Base-by-base conservation (phyloP, 371 early-diverging fungal species). In the Mortierella sp. region DNA sequence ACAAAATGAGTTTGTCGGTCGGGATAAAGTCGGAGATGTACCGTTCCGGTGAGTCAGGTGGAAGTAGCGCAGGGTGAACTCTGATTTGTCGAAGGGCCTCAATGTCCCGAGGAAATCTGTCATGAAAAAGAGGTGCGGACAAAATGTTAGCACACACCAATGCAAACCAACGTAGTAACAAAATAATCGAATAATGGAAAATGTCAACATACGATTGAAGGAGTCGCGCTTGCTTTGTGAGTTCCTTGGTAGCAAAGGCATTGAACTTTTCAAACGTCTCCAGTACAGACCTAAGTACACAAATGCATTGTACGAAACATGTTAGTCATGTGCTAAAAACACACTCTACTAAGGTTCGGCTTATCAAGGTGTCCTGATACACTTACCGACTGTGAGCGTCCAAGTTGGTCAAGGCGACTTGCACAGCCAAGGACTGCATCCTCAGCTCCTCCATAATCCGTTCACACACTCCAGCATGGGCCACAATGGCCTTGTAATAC, bases 351-450 rank as follows among this genome's bases (percentile, higher is more conserved):
- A 29, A 21, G 14, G 11, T 46, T 11, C 44, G 21, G 24, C 35
- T 24, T 60, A 48, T 58, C 21, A 51, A 48, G 48, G 8, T 35
- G 63, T 32, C 32, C 38, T 49, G 63, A 21, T 32, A 41, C n/a
- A 48, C 46, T 10, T 38, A 82, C 73, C 78, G 83, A 32, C 86
- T 88, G 75, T 93, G 92, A 0, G 90, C 81, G 54, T 90, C 91
- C 18, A 93, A 75, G 75, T 93, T 93, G n/a, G 90, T 89, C 63
- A 93, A 73, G 5, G 93, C 94, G 0, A 92, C 94, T 44, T 89
- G 90, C 12, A 93, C 78, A 27, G 94, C 94, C 88, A 90, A 89
- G 38, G 88, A 82, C 75, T 93, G 94, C 3, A 88, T 77, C 48
- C 90, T 88, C 63, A 91, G 91, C 56, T 92, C 91, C 35, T 89